Percentiles rank a stretch among this genome's conserved stretches.
Evolutionary conservation across 129 eudicot genomes (phyloP).

Genomic region (Flaveria linearis): DNA sequence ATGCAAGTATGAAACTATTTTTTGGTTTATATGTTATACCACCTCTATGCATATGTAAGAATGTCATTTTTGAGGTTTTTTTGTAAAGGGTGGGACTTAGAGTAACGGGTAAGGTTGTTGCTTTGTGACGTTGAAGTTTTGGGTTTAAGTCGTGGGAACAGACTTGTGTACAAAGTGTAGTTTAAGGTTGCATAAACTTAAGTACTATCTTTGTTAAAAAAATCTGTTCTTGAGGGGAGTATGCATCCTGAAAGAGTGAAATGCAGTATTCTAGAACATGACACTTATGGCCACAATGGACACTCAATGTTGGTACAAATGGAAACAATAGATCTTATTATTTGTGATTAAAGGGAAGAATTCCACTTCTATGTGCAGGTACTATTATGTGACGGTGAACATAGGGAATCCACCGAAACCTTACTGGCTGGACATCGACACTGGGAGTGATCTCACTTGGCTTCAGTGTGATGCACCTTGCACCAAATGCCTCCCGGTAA

Average conservation of each 20-base stretch:
- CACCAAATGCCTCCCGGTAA: constrained; percentile 30
- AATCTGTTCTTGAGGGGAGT: too few species aligned
- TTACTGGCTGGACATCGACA: constrained; percentile 22
- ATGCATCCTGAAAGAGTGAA: too few species aligned
- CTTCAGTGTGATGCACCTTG: constrained; percentile 31
- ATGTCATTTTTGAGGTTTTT: too few species aligned
- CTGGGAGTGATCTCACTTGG: constrained; percentile 35
- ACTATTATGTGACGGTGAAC: constrained; percentile 28
- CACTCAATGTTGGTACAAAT: not conserved
- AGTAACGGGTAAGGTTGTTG: too few species aligned
- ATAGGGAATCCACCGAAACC: constrained; percentile 25
- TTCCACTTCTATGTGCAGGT: constrained; percentile 22
- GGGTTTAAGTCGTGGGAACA: not conserved
- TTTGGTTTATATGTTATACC: not conserved
- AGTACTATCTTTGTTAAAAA: too few species aligned
- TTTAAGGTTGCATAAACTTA: too few species aligned
- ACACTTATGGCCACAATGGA: not conserved
- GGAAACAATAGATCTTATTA: not conserved
- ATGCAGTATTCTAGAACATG: too few species aligned
- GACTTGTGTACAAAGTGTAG: too few species aligned
- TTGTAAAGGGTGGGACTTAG: too few species aligned
- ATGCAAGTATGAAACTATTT: not conserved
- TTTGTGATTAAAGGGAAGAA: constrained; percentile 1
- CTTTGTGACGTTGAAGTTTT: too few species aligned
- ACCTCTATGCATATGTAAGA: not conserved